Evolutionary conservation across 176 grass and related monocot species (phyloP), one percentile per base, ranked within the genome.

Genomic region (Eleusine coracana): DNA sequence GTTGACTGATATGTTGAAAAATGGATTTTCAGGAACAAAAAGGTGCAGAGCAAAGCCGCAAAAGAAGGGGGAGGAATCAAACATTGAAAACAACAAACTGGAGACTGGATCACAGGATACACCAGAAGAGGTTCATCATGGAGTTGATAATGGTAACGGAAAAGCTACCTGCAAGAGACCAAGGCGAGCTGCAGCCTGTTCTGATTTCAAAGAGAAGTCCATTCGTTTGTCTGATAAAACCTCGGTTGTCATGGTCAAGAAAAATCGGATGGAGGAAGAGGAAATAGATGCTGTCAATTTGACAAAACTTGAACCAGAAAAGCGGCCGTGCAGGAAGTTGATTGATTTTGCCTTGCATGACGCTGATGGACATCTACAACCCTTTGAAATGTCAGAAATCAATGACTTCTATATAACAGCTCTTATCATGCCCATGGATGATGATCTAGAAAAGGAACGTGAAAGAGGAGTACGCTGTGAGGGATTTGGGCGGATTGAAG

Each of bases 331-430:
- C 71, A 83, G 96, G 77, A 99, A 89, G 81, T 73, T 99, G 79
- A 71, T 96, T 45, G 96, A 99, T 82, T 99, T 99, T 62, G 83
- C 89, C 76, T 79, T 96, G 84, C 96, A 96, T 78, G 96, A 99
- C 83, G 67, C 89, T 83, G 93, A 99, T 67, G 93, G 96, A 34
- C 93, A 93, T 41, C 83, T 84, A 18, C 96, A 99, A 23, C 96
- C 96, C 20, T 99, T 99, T 87, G 93, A 99, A 84, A 99, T 99
- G 96, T 92, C 87, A 77, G 93, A 99, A 94, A 92, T 99, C 80
- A 84, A 89, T 81, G 96, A 96, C 66, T 85, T 95, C 75, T 99
- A 90, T 71, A 94, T 99, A 83, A 96, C 96, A 76, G 91, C 91
- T 83, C 75, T 99, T 51, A 84, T 99, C 71, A 92, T 99, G 96